Evolutionary conservation across 164 flowering plant species (phyloP).

Genomic region (Hamamelis virginiana): DNA sequence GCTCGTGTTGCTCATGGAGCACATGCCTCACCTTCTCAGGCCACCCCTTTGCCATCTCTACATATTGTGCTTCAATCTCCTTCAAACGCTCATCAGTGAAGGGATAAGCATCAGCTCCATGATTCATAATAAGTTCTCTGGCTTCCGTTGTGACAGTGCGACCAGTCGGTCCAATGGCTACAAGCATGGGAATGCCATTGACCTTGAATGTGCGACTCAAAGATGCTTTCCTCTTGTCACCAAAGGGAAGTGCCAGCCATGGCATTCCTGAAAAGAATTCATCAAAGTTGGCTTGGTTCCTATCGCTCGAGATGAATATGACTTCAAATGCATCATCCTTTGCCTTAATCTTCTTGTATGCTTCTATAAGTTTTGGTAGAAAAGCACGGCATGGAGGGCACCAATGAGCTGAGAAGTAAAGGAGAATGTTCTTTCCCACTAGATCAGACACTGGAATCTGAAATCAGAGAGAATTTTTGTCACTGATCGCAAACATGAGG

Average conservation of each 20-base stretch:
- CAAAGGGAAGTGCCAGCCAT: constrained; percentile 73
- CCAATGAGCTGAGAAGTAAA: constrained; percentile 75
- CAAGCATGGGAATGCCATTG: constrained; percentile 47
- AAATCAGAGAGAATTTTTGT: background rate
- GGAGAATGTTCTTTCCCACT: constrained; percentile 61
- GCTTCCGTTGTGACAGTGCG: constrained; percentile 49
- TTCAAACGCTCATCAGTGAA: constrained; percentile 55
- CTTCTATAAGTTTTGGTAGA: constrained; percentile 49
- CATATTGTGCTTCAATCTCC: constrained; percentile 36
- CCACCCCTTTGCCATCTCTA: constrained; percentile 62
- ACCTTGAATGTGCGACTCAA: constrained; percentile 50
- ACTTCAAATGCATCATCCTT: constrained; percentile 59
- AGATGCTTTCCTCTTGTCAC: constrained; percentile 41
- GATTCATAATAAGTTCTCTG: constrained; percentile 28
- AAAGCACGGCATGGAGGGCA: constrained; percentile 73
- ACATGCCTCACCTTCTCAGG: constrained; percentile 56
- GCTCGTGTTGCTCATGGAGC: constrained; percentile 60
- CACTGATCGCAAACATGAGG: background rate
- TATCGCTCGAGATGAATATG: constrained; percentile 60
- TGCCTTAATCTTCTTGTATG: constrained; percentile 59
- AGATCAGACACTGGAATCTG: constrained; percentile 57
- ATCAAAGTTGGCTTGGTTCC: constrained; percentile 49
- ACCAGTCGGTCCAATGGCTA: constrained; percentile 61
- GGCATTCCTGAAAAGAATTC: constrained; percentile 63
- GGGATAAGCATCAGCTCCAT: constrained; percentile 73